Percentiles rank a stretch among this genome's conserved stretches.
Conservation (phyloP, 2,329 filamentous ascomycete species). For the Ophiostoma sp. region DNA sequence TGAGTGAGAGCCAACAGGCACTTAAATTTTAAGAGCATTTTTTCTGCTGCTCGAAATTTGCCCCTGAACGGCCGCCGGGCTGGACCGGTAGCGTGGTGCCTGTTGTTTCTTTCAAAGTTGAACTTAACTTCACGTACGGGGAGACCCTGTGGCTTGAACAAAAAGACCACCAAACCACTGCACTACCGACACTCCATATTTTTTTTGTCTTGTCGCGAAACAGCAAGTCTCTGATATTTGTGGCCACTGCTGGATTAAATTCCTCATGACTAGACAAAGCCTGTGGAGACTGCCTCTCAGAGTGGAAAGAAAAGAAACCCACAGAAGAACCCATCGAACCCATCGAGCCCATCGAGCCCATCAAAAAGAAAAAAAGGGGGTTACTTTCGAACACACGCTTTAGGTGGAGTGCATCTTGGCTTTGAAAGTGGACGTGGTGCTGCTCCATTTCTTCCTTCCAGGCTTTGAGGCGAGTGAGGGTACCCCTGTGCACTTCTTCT, state of each 20-base stretch:
- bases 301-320: neutral
- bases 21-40: neutral
- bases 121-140: neutral
- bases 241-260: neutral
- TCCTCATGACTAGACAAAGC: neutral
- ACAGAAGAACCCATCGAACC: neutral
- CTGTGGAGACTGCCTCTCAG: neutral
- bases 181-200: neutral
- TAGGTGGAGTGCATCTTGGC: slow-evolving; percentile 11
- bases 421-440: neutral
- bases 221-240: slow-evolving; percentile 5
- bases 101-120: neutral
- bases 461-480: neutral
- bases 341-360: no score
- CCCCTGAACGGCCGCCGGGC: neutral
- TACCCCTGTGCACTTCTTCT: neutral
- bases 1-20: neutral
- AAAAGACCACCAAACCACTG: neutral
- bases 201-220: slow-evolving; percentile 4
- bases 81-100: neutral
- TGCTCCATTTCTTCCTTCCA: neutral
- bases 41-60: neutral
- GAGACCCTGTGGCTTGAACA: neutral
- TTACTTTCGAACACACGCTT: neutral
- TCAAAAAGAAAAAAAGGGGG: neutral